Evolutionary conservation across 2,329 filamentous ascomycete species (phyloP), one percentile per base, ranked within the genome.

Genomic region (Fusarium cicatricum): DNA sequence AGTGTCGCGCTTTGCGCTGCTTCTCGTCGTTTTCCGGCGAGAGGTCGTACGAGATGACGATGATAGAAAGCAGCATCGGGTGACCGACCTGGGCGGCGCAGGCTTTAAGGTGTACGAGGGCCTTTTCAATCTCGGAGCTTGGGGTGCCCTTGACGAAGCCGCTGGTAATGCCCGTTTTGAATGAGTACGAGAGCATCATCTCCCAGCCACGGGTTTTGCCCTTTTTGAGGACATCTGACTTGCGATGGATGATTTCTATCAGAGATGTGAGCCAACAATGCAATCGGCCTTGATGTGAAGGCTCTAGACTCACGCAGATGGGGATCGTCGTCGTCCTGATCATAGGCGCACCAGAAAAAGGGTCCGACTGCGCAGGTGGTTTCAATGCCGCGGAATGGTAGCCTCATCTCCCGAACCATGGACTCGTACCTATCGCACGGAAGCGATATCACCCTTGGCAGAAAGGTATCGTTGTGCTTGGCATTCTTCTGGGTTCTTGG

Each of bases 141-240:
- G 79, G 71, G 2, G 85, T 88, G 53, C 85, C 85, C 74, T 88
- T 88, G 66, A 83, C 78, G 70, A 80, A 88, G 48, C 85, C 85
- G 2, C 82, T 83, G 1, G 85, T 88, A 60, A 86, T 78, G 60
- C 75, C 74, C 3, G 79, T 81, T 11, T 71, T 75, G 72, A 87
- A 81, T 40, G 78, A 80, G 71, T 88, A 78, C 3, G 83, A 85
- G 32, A 88, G 78, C 77, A 85, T 85, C 50, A 87, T 77, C 72
- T 88, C 85, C 84, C 84, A 88, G 38, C 85, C 85, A 50, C 85
- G 81, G 14, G 85, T 88, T 66, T 78, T 79, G 58, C 84, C 85
- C 73, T 84, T 86, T 69, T 88, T 88, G 44, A 83, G 82, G 29
- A 88, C 85, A 66, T 88, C 85, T n/a, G 83, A 86, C 71, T 88